Percentiles rank a stretch among this genome's conserved stretches.
phyloP scores from a whole-genome alignment of 108 stramenopile genomes.

The Epithemia pelagica region DNA sequence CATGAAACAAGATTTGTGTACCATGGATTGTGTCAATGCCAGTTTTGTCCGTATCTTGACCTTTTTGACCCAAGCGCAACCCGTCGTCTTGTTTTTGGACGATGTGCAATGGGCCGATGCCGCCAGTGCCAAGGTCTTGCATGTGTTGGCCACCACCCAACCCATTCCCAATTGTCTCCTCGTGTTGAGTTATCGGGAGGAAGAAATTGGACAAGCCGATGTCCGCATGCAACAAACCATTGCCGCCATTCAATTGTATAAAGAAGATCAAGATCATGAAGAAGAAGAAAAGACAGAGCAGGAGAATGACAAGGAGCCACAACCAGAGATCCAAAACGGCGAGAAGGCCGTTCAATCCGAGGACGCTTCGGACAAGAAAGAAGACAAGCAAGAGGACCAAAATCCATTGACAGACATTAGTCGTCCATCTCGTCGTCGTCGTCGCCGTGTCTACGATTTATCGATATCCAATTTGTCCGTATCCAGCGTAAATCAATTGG shows the following conservation, averaged over 20 bases:
- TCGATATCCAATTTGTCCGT: background rate
- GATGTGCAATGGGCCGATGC: conserved; percentile 50
- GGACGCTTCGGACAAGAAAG: too few species aligned
- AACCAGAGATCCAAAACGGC: too few species aligned
- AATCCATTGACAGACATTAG: too few species aligned
- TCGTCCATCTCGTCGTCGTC: too few species aligned
- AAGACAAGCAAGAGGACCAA: background rate
- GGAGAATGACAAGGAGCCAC: too few species aligned
- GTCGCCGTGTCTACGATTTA: background rate
- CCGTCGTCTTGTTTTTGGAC: conserved; percentile 32
- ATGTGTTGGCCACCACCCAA: conserved; percentile 3
- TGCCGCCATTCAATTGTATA: background rate
- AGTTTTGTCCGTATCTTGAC: conserved; percentile 18
- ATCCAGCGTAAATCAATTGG: conserved; percentile 16
- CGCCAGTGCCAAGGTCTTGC: conserved; percentile 8
- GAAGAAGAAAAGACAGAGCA: too few species aligned
- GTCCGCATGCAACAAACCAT: background rate
- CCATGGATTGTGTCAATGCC: conserved; percentile 9
- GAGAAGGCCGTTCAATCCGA: too few species aligned
- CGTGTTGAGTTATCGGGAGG: conserved; percentile 14
- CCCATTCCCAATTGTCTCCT: conserved; percentile 6
- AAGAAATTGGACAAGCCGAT: conserved; percentile 9
- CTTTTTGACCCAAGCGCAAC: conserved; percentile 13
- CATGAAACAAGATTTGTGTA: conserved; percentile 1
- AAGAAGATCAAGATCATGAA: too few species aligned